Percentiles rank a stretch among this genome's conserved stretches.
Conservation (phyloP, 352 stramenopile genomes). For the Phytophthora rubi region DNA sequence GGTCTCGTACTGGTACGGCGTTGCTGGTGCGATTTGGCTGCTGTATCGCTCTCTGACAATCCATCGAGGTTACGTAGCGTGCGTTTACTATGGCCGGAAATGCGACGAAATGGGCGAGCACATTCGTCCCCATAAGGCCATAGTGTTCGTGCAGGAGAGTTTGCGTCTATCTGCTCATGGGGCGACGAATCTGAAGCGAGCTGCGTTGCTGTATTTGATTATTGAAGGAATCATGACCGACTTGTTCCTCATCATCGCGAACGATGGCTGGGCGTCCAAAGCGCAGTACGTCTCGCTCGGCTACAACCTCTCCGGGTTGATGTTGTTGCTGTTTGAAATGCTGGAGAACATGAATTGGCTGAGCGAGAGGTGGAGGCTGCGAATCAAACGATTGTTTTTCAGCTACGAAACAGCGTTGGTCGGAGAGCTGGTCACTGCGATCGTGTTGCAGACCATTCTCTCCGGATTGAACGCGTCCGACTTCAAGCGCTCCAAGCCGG, state of each 20-base stretch:
- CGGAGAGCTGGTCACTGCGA: slow-evolving; percentile 6
- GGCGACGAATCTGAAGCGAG: slow-evolving; percentile 7
- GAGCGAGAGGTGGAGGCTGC: slow-evolving; percentile 3
- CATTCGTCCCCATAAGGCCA: neutral
- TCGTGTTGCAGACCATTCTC: slow-evolving; percentile 8
- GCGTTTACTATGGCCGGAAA: neutral
- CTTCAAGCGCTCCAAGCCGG: slow-evolving; percentile 9
- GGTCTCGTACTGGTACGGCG: slow-evolving; percentile 12
- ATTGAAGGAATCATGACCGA: slow-evolving; percentile 13
- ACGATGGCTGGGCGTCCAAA: slow-evolving; percentile 8
- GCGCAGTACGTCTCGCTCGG: slow-evolving; percentile 13
- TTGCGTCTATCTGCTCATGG: slow-evolving; percentile 5
- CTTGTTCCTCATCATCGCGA: slow-evolving; percentile 20
- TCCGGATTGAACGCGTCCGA: slow-evolving; percentile 7
- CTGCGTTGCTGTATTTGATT: slow-evolving; percentile 6
- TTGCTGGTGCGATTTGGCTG: slow-evolving; percentile 6
- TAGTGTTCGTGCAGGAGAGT: slow-evolving; percentile 12
- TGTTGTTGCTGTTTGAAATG: slow-evolving; percentile 14
- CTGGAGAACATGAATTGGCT: slow-evolving; percentile 6
- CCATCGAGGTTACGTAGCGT: slow-evolving; percentile 2
- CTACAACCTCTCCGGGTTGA: slow-evolving; percentile 13
- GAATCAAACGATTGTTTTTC: slow-evolving; percentile 10
- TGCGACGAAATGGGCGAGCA: slow-evolving; percentile 1
- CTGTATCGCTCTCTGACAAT: slow-evolving; percentile 3
- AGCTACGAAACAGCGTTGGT: slow-evolving; percentile 15